Evolutionary conservation across 139 green algal genomes (phyloP).

Genomic region (Chlorella ohadii): DNA sequence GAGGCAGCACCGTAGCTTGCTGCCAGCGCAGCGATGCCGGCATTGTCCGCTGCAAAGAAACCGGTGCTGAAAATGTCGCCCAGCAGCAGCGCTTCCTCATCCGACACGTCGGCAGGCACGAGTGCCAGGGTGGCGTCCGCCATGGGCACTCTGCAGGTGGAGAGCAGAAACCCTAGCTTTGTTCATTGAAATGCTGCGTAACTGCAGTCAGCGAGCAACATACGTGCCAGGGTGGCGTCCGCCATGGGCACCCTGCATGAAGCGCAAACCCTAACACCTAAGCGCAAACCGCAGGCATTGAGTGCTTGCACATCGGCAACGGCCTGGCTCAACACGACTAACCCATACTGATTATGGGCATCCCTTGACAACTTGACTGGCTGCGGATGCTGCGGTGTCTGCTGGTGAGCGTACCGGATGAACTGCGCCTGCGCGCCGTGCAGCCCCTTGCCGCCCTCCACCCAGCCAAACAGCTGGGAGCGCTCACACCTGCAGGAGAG

Average conservation of each 20-base stretch:
- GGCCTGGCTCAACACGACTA: too few species aligned
- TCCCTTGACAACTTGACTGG: too few species aligned
- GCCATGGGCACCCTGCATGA: conserved; percentile 26
- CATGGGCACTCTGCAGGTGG: conserved; percentile 58
- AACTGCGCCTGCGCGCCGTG: conserved; percentile 72
- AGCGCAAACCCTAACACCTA: too few species aligned
- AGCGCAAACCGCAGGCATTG: too few species aligned
- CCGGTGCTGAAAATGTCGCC: conserved; percentile 52
- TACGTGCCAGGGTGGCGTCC: conserved; percentile 59
- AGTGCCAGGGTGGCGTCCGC: conserved; percentile 62
- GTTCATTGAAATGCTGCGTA: too few species aligned
- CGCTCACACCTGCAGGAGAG: conserved; percentile 25
- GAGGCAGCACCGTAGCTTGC: neutral
- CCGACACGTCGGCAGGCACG: conserved; percentile 51
- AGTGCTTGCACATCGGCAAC: too few species aligned
- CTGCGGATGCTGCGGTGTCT: too few species aligned
- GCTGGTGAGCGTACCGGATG: too few species aligned
- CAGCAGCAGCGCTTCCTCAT: conserved; percentile 63
- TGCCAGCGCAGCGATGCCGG: conserved; percentile 14
- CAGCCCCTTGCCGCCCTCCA: conserved; percentile 50
- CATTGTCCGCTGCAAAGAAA: conserved; percentile 31
- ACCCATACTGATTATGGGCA: too few species aligned
- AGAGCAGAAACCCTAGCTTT: neutral
- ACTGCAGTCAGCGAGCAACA: too few species aligned
- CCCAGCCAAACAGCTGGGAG: conserved; percentile 62